Base-by-base conservation (phyloP, 2,329 filamentous ascomycete genomes). In the Cercospora citrullina region DNA sequence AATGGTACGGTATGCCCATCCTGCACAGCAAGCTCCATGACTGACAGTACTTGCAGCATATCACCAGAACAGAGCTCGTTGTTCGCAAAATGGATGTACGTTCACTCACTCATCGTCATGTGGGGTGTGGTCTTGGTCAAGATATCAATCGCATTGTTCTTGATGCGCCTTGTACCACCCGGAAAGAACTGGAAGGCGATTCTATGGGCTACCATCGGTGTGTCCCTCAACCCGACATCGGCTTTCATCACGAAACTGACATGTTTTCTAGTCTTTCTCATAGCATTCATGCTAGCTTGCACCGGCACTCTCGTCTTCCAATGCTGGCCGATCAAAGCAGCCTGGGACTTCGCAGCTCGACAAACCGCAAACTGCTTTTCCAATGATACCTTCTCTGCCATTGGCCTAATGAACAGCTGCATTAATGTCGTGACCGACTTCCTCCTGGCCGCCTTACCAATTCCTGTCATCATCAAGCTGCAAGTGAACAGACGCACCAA, bases 21-120 rank as follows among this genome's bases (percentile, higher is more conserved):
- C 18, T 31, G 30, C 9, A 31, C 5, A 16, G 6, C 5, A 12
- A 9, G 53, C 53, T 58, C 23, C 5, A 8, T 18, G 53, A 48
- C 31, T 63, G 28, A 63, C 62, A 26, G 2, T 18, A 2, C 28
- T 39, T 26, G 31, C 48, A 64, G 62, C 23, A 68, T 75, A 23
- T 60, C 72, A 3, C 64, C 58, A 12, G 62, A 72, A 0, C 79
- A 81, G 55, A 76, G 79, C 14, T 71, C 72, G 16, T 72, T 74
- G 1, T 81, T 83, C 62, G 70, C 76, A 1, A 81, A 83, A 53
- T 80, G 81, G 48, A 77, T 79, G 28, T 85, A 81, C 70, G 79
- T 81, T 59, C 82, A 86, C 68, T 80, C 81, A 7, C 75, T 87
- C 59, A 75, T 84, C 53, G 78, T 83, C 23, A 81, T 84, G 72